Conservation (phyloP, 768 basidiomycete genomes). For the Pulveroboletus sp. region DNA sequence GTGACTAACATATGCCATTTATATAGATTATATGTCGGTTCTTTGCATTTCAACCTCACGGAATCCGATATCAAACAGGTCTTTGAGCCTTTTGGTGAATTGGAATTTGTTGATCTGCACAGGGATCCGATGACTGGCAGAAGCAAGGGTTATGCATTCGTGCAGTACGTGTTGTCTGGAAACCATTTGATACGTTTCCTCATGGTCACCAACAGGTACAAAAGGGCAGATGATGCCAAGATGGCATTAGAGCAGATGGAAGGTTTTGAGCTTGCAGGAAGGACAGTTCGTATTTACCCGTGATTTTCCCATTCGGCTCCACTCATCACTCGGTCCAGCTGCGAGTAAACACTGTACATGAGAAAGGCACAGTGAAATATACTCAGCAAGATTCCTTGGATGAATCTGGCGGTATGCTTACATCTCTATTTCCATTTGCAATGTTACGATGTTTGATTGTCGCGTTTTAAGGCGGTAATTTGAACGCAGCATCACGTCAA, state of each 20-base stretch:
- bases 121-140: conserved; percentile 91
- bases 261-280: conserved; percentile 95
- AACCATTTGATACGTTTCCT: neutral
- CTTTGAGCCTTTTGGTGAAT: conserved; percentile 97
- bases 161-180: conserved; percentile 65
- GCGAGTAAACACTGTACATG: conserved; percentile 89
- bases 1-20: conserved; percentile 9
- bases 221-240: conserved; percentile 87
- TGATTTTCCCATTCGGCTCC: conserved; percentile 13
- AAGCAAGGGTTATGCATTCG: conserved; percentile 97
- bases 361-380: conserved; percentile 78
- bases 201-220: conserved; percentile 56
- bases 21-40: conserved; percentile 92
- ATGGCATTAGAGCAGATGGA: conserved; percentile 99
- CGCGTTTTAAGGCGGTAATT: conserved; percentile 73
- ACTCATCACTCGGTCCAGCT: conserved; percentile 44
- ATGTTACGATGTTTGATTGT: conserved; percentile 10
- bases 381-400: conserved; percentile 80
- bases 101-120: conserved; percentile 98
- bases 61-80: conserved; percentile 98
- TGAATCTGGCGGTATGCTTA: conserved; percentile 75
- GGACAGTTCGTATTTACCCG: conserved; percentile 55
- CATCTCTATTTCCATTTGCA: neutral
- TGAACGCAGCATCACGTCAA: conserved; percentile 97
- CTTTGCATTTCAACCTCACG: conserved; percentile 93